Evolutionary conservation across 805 yeast species (phyloP).

Genomic region (Candida parachauliodes): DNA sequence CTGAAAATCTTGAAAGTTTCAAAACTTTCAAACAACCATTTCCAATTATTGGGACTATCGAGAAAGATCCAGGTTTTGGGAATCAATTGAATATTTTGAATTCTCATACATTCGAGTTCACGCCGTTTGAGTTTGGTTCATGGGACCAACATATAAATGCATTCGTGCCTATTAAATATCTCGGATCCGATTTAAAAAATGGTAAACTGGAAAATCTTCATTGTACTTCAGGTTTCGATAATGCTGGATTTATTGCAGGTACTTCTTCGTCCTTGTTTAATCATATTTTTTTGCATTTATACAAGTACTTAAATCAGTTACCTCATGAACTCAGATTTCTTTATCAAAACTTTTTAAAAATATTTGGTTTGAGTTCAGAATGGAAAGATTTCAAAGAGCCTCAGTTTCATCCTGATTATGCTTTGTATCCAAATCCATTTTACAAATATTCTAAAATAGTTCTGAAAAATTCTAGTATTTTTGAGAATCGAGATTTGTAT

Average conservation of each 20-base stretch:
- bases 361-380: slow-evolving; percentile 42
- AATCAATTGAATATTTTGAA: slow-evolving; percentile 15
- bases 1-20: slow-evolving; percentile 31
- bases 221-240: slow-evolving; percentile 55
- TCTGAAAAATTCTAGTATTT: slow-evolving; percentile 8
- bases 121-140: slow-evolving; percentile 66
- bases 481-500: slow-evolving; percentile 21
- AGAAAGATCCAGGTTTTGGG: slow-evolving; percentile 27
- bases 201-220: slow-evolving; percentile 38
- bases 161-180: slow-evolving; percentile 47
- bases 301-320: slow-evolving; percentile 34
- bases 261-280: slow-evolving; percentile 65
- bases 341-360: slow-evolving; percentile 32
- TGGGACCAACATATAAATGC: slow-evolving; percentile 51
- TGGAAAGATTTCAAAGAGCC: slow-evolving; percentile 22
- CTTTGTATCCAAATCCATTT: slow-evolving; percentile 63
- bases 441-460: slow-evolving; percentile 13
- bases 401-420: slow-evolving; percentile 51
- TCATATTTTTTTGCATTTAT: slow-evolving; percentile 47
- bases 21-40: slow-evolving; percentile 41
- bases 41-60: slow-evolving; percentile 44
- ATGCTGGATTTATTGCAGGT: slow-evolving; percentile 56
- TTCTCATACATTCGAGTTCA: slow-evolving; percentile 54
- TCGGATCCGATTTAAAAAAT: slow-evolving; percentile 46
- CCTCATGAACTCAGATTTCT: slow-evolving; percentile 31